phyloP scores from a whole-genome alignment of 352 stramenopile genomes.

The Blastocystis sp. region DNA sequence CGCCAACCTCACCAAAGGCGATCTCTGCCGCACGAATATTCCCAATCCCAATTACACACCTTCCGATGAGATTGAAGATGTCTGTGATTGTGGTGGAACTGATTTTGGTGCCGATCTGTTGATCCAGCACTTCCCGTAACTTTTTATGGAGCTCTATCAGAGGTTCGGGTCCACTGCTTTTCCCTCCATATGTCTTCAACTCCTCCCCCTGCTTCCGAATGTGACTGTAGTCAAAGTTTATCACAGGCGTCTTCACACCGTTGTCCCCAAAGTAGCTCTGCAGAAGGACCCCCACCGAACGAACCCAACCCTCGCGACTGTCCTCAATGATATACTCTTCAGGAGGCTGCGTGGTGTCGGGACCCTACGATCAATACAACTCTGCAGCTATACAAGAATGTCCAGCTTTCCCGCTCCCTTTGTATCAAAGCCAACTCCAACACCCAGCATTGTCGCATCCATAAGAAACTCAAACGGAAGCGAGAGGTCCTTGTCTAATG shows the following conservation, averaged over 20 bases:
- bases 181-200: constrained; percentile 79
- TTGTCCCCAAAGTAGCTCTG: constrained; percentile 75
- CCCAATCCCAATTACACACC: constrained; percentile 79
- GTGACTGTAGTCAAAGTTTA: constrained; percentile 75
- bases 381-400: constrained; percentile 47
- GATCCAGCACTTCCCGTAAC: constrained; percentile 70
- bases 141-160: constrained; percentile 73
- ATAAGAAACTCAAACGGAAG: constrained; percentile 87
- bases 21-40: constrained; percentile 87
- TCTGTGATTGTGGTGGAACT: constrained; percentile 78
- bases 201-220: constrained; percentile 76
- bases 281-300: constrained; percentile 75
- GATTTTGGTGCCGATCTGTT: constrained; percentile 69
- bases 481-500: constrained; percentile 71
- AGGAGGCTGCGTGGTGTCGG: background rate
- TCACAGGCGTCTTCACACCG: constrained; percentile 57
- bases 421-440: constrained; percentile 86
- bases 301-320: constrained; percentile 76
- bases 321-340: constrained; percentile 68
- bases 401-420: constrained; percentile 74
- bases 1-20: constrained; percentile 75
- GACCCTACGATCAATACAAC: constrained; percentile 13
- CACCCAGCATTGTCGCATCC: constrained; percentile 85
- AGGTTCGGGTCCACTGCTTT: constrained; percentile 75
- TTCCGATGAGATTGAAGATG: constrained; percentile 81